Percentiles rank a stretch among this genome's conserved stretches.
Conservation (phyloP, 2,329 filamentous ascomycete genomes). For the Cladophialophora immunda region DNA sequence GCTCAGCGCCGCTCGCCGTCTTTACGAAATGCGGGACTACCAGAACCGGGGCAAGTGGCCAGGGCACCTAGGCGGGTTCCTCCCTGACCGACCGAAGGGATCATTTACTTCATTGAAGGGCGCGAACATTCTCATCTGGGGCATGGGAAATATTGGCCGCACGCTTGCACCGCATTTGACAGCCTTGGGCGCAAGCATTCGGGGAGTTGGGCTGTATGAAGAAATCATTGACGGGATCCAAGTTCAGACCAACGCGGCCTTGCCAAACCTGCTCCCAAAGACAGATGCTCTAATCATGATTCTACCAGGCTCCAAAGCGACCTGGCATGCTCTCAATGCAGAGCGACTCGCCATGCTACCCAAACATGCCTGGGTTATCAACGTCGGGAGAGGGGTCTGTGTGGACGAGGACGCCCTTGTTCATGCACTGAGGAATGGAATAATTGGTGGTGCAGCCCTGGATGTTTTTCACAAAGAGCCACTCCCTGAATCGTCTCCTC, state of each 20-base stretch:
- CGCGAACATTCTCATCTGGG: constrained; percentile 68
- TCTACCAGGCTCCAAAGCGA: constrained; percentile 66
- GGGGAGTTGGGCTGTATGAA: constrained; percentile 63
- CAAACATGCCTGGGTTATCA: constrained; percentile 52
- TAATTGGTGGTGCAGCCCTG: constrained; percentile 71
- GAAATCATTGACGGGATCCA: constrained; percentile 68
- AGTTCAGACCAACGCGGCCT: constrained; percentile 63
- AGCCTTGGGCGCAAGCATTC: constrained; percentile 66
- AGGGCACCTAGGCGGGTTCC: constrained; percentile 66
- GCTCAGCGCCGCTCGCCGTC: constrained; percentile 26
- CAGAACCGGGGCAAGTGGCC: constrained; percentile 67
- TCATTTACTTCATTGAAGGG: constrained; percentile 68
- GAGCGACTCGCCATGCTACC: constrained; percentile 65
- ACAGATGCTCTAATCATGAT: constrained; percentile 75
- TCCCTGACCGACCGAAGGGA: constrained; percentile 54
- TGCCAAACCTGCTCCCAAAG: constrained; percentile 62
- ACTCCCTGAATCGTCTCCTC: constrained; percentile 68
- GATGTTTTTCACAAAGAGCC: constrained; percentile 78
- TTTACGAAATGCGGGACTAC: constrained; percentile 60
- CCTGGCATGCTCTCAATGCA: constrained; percentile 49
- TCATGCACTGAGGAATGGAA: constrained; percentile 50
- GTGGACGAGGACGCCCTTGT: constrained; percentile 35
- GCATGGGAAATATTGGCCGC: constrained; percentile 72
- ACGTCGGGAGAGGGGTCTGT: constrained; percentile 32
- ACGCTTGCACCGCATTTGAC: constrained; percentile 63